Conservation (phyloP, 768 basidiomycete species). For the Leccinellum albellum region DNA sequence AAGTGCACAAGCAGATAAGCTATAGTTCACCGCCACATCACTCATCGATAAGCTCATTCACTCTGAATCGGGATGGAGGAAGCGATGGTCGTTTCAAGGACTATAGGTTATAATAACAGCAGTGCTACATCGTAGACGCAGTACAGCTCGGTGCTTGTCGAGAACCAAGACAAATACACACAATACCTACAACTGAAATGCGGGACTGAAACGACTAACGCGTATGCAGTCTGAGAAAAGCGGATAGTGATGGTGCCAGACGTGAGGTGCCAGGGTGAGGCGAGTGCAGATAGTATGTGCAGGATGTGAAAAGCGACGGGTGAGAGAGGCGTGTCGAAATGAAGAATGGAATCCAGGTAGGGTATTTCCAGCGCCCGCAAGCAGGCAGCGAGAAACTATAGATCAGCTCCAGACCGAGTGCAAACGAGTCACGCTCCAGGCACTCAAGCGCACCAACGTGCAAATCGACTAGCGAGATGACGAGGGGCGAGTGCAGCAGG, state of each 20-base stretch:
- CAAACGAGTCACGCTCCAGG: constrained; percentile 12
- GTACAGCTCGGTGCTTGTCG: constrained; percentile 30
- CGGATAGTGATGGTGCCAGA: constrained; percentile 22
- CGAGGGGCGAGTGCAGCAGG: constrained; percentile 24
- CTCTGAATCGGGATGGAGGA: background rate
- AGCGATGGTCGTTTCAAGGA: constrained; percentile 24
- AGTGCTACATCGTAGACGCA: constrained; percentile 32
- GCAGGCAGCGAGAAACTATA: constrained; percentile 15
- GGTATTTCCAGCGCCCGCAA: constrained; percentile 26
- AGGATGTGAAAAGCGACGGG: background rate
- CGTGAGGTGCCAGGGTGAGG: constrained; percentile 13
- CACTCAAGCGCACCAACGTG: constrained; percentile 24
- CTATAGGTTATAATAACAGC: constrained; percentile 25
- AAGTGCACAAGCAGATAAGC: background rate
- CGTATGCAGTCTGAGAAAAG: constrained; percentile 23
- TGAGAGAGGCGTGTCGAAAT: constrained; percentile 25
- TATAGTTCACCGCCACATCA: background rate
- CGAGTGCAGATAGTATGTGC: constrained; percentile 16
- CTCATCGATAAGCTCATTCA: constrained; percentile 9
- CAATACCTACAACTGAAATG: constrained; percentile 30
- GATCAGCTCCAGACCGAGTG: constrained; percentile 8
- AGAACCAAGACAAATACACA: constrained; percentile 26
- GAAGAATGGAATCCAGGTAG: constrained; percentile 14
- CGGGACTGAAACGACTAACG: constrained; percentile 24
- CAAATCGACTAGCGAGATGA: constrained; percentile 38